These are phyloP conservation scores for Colletotrichum neosansevieriae DNA, from an alignment of 2,329 filamentous ascomycete genomes.

Conservation along the genomic window DNA sequence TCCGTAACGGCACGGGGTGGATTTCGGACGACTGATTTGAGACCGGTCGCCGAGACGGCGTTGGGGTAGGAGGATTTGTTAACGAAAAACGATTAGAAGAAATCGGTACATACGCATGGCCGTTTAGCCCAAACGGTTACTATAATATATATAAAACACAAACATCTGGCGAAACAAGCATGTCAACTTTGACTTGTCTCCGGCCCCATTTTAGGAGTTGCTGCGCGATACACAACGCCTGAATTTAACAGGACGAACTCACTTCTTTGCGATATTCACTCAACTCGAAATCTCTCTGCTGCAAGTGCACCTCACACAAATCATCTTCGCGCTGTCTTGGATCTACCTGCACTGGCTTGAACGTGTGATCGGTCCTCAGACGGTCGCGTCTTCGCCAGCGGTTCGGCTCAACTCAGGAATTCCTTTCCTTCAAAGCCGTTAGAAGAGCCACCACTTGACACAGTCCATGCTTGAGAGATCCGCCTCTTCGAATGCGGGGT, in stretches of 20 bases:
- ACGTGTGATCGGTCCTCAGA: not conserved
- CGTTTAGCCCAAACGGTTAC: not conserved
- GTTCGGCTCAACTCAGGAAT: not conserved
- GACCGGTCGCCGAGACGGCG: not conserved
- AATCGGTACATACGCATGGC: constrained; percentile 14
- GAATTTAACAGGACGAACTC: constrained; percentile 12
- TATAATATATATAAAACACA: constrained; percentile 30
- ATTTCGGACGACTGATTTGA: constrained; percentile 23
- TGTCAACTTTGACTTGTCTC: constrained; percentile 6
- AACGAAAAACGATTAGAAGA: not conserved
- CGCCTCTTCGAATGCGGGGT: constrained; percentile 13
- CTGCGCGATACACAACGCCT: constrained; percentile 4
- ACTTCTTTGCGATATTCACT: constrained; percentile 15
- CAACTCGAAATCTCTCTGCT: not conserved
- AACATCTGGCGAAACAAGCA: constrained; percentile 11
- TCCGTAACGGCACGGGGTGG: constrained; percentile 29
- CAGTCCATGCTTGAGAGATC: constrained; percentile 29
- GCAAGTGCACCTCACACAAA: too few species aligned
- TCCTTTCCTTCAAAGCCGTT: constrained; percentile 8
- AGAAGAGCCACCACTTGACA: constrained; percentile 14
- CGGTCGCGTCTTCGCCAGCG: not conserved
- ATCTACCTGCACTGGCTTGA: not conserved
- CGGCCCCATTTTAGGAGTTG: not conserved
- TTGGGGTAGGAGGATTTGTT: not conserved
- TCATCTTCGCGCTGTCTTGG: too few species aligned